Evolutionary conservation across 192 early-diverging fungal species (phyloP), one percentile per base, ranked within the genome.

Genomic region (Backusella psychrophila): DNA sequence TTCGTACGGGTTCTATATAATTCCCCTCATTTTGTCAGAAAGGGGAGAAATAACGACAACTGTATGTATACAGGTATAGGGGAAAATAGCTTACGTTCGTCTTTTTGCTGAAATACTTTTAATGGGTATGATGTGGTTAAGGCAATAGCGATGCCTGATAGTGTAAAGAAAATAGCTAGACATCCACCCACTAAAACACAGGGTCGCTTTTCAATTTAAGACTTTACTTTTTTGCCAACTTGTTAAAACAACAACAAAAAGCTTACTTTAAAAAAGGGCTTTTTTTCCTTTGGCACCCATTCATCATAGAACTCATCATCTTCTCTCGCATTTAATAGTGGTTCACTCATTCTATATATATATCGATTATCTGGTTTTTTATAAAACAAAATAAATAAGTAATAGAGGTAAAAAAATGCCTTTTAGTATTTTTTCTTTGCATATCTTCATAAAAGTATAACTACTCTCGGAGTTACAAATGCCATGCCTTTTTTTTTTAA

Each of bases 221-320:
- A 21, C 39, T 38, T 39, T 69, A 21, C 23, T 21, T 21, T 36
- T 69, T 69, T 39, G 38, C 38, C n/a, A 29, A 17, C 35, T 63
- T 35, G 7, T 35, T n/a, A 35, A 67, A 31, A 36, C 19, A 67
- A 67, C 38, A 41, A 69, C 7, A 36, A 38, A 69, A 49, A 69
- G 9, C 68, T 69, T 69, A 69, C 68, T 41, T 23, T 36, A 69
- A 35, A 69, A 69, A 38, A 69, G 35, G 68, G 35, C 21, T 38
- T 69, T 69, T 69, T 69, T 69, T 69, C 68, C 8, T n/a, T 69
- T 41, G 68, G 68, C 9, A 69, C 35, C 68, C 68, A 69, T 23
- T 36, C 38, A 11, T 69, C n/a, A 36, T 69, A n/a, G 21, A 69
- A 68, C 9, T 33, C 31, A 68, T 35, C 38, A 23, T 69, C 68